These are phyloP conservation scores for Nicotiana knightiana DNA, from an alignment of 257 asterid species.

Conservation along the genomic window DNA sequence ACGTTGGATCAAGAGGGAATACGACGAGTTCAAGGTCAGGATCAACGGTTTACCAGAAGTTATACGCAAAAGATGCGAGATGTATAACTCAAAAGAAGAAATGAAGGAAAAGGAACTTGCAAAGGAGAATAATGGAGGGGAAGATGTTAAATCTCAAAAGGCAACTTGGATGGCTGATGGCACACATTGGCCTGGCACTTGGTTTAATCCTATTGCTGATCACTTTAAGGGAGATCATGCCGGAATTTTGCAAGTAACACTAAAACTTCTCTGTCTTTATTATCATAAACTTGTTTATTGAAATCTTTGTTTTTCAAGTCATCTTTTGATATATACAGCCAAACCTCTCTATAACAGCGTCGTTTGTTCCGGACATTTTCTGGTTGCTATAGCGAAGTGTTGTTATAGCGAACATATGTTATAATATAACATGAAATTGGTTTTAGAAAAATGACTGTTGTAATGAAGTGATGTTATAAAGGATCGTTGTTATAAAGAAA, in stretches of 20 bases:
- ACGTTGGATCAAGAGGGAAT: slow-evolving; percentile 96
- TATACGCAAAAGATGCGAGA: slow-evolving; percentile 61
- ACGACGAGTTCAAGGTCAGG: slow-evolving; percentile 91
- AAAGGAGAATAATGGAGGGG: slow-evolving; percentile 46
- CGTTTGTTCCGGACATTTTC: no score
- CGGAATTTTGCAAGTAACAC: slow-evolving; percentile 72
- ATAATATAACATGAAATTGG: no score
- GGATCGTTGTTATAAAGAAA: no score
- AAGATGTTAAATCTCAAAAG: slow-evolving; percentile 29
- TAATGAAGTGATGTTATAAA: no score
- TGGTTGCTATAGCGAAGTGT: no score
- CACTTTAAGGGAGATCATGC: slow-evolving; percentile 90
- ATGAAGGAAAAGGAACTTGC: slow-evolving; percentile 40
- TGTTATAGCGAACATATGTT: no score
- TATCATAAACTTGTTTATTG: neutral
- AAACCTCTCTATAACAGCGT: no score
- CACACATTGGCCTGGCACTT: slow-evolving; percentile 99
- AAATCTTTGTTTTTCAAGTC: neutral
- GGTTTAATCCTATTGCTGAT: slow-evolving; percentile 55
- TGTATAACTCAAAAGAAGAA: slow-evolving; percentile 55
- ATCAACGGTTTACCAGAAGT: slow-evolving; percentile 81
- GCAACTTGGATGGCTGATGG: slow-evolving; percentile 99
- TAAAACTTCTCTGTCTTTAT: neutral
- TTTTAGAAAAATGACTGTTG: no score
- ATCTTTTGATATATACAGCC: neutral